Percentiles rank a stretch among this genome's conserved stretches.
Evolutionary conservation across 495 filamentous ascomycete genomes (phyloP).

Genomic region (Oidiodendron maius): DNA sequence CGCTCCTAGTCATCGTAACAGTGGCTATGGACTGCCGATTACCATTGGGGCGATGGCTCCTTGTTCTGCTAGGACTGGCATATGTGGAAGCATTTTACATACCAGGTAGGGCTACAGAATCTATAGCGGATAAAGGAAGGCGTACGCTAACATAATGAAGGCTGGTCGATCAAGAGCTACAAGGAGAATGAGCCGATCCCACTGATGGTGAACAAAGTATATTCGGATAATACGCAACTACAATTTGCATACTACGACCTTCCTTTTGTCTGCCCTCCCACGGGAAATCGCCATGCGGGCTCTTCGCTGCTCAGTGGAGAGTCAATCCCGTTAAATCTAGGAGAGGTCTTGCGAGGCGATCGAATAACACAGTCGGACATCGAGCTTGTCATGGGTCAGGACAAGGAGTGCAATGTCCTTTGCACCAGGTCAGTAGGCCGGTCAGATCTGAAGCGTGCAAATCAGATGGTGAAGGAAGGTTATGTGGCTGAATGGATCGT

Average conservation of each 20-base stretch:
- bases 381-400: constrained; percentile 73
- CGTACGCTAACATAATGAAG: constrained; percentile 28
- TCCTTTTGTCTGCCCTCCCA: constrained; percentile 85
- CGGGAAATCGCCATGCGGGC: constrained; percentile 59
- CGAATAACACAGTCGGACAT: constrained; percentile 88
- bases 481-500: constrained; percentile 96
- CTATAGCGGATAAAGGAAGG: constrained; percentile 10
- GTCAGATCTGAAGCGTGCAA: constrained; percentile 62
- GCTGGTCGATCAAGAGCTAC: constrained; percentile 77
- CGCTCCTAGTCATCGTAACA: constrained; percentile 5
- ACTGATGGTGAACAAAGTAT: constrained; percentile 91
- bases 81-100: constrained; percentile 66
- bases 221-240: constrained; percentile 85
- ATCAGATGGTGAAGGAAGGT: constrained; percentile 70
- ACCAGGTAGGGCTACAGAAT: constrained; percentile 48
- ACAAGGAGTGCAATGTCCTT: constrained; percentile 70
- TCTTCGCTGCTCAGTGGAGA: constrained; percentile 73
- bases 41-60: constrained; percentile 24
- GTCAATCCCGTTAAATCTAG: constrained; percentile 82
- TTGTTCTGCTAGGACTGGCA: constrained; percentile 35
- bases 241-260: constrained; percentile 94
- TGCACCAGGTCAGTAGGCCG: constrained; percentile 63
- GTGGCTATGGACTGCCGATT: constrained; percentile 27
- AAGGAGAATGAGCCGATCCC: constrained; percentile 74
- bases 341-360: constrained; percentile 87